Evolutionary conservation across 768 basidiomycete species (phyloP).

Genomic region (Tulasnella sp.): DNA sequence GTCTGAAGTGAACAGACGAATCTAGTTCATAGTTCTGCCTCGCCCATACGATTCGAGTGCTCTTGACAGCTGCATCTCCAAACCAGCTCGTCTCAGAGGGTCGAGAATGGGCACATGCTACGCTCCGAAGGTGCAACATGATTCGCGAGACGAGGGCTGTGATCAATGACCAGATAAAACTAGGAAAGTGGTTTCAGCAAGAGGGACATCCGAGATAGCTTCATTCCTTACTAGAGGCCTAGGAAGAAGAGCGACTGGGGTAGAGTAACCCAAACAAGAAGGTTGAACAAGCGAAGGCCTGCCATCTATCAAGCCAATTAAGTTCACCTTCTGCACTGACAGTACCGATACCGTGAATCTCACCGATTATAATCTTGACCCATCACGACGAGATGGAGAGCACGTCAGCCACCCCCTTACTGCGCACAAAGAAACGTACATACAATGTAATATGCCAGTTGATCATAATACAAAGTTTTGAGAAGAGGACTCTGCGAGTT

Average conservation of each 20-base stretch:
- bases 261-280: neutral
- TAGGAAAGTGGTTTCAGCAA: neutral
- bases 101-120: too few species aligned
- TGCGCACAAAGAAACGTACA: neutral
- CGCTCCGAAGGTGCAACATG: too few species aligned
- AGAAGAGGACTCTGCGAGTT: neutral
- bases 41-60: too few species aligned
- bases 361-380: neutral
- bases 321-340: too few species aligned
- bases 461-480: neutral
- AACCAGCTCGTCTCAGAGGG: too few species aligned
- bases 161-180: constrained; percentile 5
- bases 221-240: neutral
- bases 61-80: too few species aligned
- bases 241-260: neutral
- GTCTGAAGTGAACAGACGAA: too few species aligned
- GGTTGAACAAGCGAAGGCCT: neutral
- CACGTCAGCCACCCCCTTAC: neutral
- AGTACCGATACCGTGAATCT: too few species aligned
- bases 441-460: neutral
- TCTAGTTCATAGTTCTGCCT: too few species aligned
- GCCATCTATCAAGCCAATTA: neutral
- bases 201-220: neutral
- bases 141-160: neutral
- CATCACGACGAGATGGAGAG: neutral